Conservation (phyloP, 306 rosid species). For the Datisca glomerata region DNA sequence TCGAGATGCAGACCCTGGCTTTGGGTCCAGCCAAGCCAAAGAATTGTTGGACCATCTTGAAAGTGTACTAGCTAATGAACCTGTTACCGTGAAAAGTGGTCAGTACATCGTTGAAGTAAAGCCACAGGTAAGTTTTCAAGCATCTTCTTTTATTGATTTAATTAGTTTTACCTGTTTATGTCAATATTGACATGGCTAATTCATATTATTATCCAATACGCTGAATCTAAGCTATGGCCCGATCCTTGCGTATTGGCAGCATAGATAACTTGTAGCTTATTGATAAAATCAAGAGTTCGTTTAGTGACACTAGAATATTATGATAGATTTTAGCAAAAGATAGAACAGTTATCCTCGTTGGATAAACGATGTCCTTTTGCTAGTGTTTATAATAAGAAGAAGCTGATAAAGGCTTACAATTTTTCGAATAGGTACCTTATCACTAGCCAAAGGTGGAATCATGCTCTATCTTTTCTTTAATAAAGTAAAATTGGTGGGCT, state of each 20-base stretch:
- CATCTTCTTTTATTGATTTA: not conserved
- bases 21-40: slow-evolving; percentile 60
- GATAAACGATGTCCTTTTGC: too few species aligned
- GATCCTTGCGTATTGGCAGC: too few species aligned
- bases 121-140: slow-evolving; percentile 40
- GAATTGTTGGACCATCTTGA: slow-evolving; percentile 61
- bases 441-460: not conserved
- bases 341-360: too few species aligned
- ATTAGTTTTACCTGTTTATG: not conserved
- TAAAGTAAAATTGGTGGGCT: not conserved
- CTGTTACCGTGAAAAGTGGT: slow-evolving; percentile 53
- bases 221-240: too few species aligned
- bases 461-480: not conserved
- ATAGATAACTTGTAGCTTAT: too few species aligned
- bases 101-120: slow-evolving; percentile 61
- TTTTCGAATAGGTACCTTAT: not conserved
- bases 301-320: too few species aligned
- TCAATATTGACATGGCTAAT: not conserved
- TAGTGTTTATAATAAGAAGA: too few species aligned
- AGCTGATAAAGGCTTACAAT: not conserved
- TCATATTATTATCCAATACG: too few species aligned
- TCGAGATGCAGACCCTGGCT: slow-evolving; percentile 58
- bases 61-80: slow-evolving; percentile 63
- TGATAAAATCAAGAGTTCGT: too few species aligned
- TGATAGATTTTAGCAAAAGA: too few species aligned